phyloP scores from a whole-genome alignment of 345 rosid species.

The Populus davidiana region DNA sequence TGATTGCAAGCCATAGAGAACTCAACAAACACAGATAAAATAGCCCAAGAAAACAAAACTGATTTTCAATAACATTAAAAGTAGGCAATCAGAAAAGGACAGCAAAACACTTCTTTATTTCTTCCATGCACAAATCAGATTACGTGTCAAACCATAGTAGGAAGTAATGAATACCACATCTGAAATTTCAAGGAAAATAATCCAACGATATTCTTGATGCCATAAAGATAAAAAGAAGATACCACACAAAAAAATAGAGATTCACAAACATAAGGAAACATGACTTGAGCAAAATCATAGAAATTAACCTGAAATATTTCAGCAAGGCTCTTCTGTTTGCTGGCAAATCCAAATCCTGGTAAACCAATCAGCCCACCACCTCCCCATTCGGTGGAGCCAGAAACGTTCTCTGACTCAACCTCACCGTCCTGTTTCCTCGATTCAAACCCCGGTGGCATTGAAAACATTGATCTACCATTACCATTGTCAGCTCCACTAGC shows the following conservation, averaged over 20 bases:
- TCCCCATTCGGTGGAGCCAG: slow-evolving; percentile 64
- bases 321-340: slow-evolving; percentile 72
- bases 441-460: slow-evolving; percentile 77
- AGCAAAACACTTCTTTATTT: slow-evolving; percentile 1
- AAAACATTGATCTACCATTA: slow-evolving; percentile 54
- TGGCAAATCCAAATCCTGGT: slow-evolving; percentile 60
- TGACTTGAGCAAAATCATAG: background rate
- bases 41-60: background rate
- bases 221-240: slow-evolving; percentile 1
- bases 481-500: slow-evolving; percentile 44
- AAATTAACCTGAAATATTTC: slow-evolving; percentile 73
- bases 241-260: background rate
- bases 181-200: slow-evolving; percentile 5
- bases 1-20: background rate
- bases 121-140: background rate
- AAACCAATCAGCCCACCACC: slow-evolving; percentile 77
- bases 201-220: background rate
- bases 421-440: slow-evolving; percentile 55
- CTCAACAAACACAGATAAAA: background rate
- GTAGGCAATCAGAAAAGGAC: background rate
- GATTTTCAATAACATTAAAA: background rate
- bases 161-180: background rate
- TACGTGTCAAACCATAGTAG: background rate
- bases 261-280: background rate
- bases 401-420: slow-evolving; percentile 38